These are phyloP conservation scores for Candida hispaniensis DNA, from an alignment of 805 yeast genomes.

Conservation along the genomic window DNA sequence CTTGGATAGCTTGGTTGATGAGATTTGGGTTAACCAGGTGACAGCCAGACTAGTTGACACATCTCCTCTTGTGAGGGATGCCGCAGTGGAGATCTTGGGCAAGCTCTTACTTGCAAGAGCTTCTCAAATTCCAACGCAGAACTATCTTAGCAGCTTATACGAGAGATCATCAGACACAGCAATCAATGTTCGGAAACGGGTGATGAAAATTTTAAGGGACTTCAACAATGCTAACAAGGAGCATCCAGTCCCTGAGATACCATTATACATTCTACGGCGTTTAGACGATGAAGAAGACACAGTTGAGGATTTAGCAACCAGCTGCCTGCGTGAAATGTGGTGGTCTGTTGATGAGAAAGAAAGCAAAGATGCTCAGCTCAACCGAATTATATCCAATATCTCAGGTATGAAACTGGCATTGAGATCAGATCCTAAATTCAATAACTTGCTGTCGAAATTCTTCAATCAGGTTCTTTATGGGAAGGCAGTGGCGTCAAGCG, in stretches of 20 bases:
- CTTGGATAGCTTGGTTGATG: no score
- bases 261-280: no score
- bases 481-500: constrained; percentile 1
- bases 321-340: constrained; percentile 33
- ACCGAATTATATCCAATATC: no score
- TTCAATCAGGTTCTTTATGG: constrained; percentile 10
- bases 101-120: constrained; percentile 38
- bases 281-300: constrained; percentile 67
- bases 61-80: constrained; percentile 66
- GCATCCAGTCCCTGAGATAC: no score
- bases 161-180: constrained; percentile 48
- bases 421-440: no score
- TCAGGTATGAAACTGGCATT: no score
- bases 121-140: no score
- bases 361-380: no score
- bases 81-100: constrained; percentile 57
- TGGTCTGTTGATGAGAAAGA: constrained; percentile 24
- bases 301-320: constrained; percentile 35
- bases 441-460: no score
- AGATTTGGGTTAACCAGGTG: neutral
- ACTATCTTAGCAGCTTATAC: no score
- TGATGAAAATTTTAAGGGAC: constrained; percentile 35
- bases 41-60: constrained; percentile 40
- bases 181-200: constrained; percentile 51
- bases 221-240: constrained; percentile 16